Evolutionary conservation across 1,139 yeast genomes (phyloP).

Genomic region (Williopsis jadinii): DNA sequence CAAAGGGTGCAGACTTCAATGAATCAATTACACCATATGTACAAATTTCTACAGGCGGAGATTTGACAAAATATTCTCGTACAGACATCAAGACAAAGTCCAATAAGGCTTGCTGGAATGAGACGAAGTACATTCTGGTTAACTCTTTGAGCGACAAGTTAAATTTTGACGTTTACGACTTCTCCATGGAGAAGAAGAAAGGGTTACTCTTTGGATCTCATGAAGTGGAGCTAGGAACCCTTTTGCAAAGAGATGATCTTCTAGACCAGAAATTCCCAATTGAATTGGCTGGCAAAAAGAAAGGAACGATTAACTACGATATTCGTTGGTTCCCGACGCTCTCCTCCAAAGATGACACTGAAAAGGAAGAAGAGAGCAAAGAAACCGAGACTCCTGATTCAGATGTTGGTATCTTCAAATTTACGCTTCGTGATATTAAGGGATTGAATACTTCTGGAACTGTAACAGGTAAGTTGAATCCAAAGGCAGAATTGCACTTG

Average conservation of each 20-base stretch:
- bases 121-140: slow-evolving; percentile 53
- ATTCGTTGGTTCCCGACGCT: slow-evolving; percentile 58
- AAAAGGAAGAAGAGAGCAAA: slow-evolving; percentile 20
- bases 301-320: slow-evolving; percentile 56
- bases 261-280: slow-evolving; percentile 18
- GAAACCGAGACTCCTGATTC: slow-evolving; percentile 36
- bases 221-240: slow-evolving; percentile 48
- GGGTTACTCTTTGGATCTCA: slow-evolving; percentile 52
- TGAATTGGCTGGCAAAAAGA: slow-evolving; percentile 45
- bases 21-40: slow-evolving; percentile 56
- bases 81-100: slow-evolving; percentile 52
- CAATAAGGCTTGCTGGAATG: slow-evolving; percentile 57
- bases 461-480: slow-evolving; percentile 62
- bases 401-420: slow-evolving; percentile 65
- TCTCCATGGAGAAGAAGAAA: slow-evolving; percentile 43
- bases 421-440: slow-evolving; percentile 66
- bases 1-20: slow-evolving; percentile 48
- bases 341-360: slow-evolving; percentile 15
- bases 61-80: slow-evolving; percentile 36
- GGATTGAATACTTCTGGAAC: slow-evolving; percentile 60
- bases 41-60: slow-evolving; percentile 39
- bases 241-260: slow-evolving; percentile 40
- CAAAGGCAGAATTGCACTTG: slow-evolving; percentile 59
- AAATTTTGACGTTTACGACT: slow-evolving; percentile 46
- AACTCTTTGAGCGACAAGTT: slow-evolving; percentile 52